Evolutionary conservation across 345 rosid genomes (phyloP), one percentile per base, ranked within the genome.

Genomic region (Dipteronia dyeriana): DNA sequence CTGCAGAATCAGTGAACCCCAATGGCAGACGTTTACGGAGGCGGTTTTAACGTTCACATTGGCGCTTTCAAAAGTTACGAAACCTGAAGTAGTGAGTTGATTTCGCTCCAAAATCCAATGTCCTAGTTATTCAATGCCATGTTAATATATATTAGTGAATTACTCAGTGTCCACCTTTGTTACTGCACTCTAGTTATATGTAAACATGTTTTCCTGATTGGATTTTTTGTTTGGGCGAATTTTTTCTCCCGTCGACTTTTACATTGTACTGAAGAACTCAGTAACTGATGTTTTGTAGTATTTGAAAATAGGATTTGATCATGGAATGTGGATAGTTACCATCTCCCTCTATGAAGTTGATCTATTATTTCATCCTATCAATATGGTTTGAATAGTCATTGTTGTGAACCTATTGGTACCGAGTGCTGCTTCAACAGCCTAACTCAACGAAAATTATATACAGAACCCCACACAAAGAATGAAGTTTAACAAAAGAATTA

Each of bases 21-120:
- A 86, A 88, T 72, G 86, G 81, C 75, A 93, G 97, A 90, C 91
- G 88, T 29, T 70, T 91, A 57, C 78, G 91, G 74, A 86, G 97
- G 88, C 90, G 93, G 78, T 83, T 80, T 66, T 88, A 86, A 79
- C 74, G 34, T 73, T 45, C 26, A 22, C 71, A 77, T 25, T 47
- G 70, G 71, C 54, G 10, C 51, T 20, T 31, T 4, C 38, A 39
- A 38, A 26, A 12, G 66, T 29, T 64, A 53, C 14, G 6, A 51
- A 73, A 56, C 65, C 51, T 56, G 49, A 51, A 26, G 72, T 45
- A 66, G 65, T 68, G 74, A 49, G 65, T 77, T 57, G 61, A 57
- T 14, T 29, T 1, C 9, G 76, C 56, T 71, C 63, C 25, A 9
- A 59, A 53, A 68, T 75, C 74, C n/a, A 3, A 75, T 26, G 16